A percentile compares a stretch with the other conserved stretches of the same genome.
phyloP scores from a whole-genome alignment of 2,329 filamentous ascomycete genomes.

The Amphichorda felina region DNA sequence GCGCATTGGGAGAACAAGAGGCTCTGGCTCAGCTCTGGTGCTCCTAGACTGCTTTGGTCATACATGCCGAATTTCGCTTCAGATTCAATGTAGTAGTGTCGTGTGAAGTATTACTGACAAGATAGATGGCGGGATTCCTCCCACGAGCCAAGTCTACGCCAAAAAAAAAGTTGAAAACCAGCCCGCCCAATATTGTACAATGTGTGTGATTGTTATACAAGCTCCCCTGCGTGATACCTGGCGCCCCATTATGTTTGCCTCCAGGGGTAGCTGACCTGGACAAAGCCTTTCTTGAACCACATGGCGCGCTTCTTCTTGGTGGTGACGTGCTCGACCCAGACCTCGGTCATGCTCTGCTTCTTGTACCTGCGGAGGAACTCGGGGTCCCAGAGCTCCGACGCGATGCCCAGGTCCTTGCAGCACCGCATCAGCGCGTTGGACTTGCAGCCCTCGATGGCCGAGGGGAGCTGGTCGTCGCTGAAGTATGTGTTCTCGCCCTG shows the following conservation, averaged over 20 bases:
- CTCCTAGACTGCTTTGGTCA: neutral
- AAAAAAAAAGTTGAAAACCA: no score
- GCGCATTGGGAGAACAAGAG: neutral
- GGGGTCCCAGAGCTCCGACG: conserved; percentile 93
- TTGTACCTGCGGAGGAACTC: conserved; percentile 78
- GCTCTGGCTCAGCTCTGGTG: no score
- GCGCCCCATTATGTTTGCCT: conserved; percentile 9
- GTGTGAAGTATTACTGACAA: no score
- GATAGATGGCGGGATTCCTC: no score
- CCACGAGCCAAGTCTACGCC: no score
- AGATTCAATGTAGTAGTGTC: no score
- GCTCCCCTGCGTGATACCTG: no score
- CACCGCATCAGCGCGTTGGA: conserved; percentile 96
- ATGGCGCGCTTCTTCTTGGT: conserved; percentile 88
- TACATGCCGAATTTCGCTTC: no score
- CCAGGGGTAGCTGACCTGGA: conserved; percentile 54
- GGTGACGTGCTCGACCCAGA: conserved; percentile 77
- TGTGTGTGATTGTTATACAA: neutral
- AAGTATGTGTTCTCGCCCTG: conserved; percentile 95
- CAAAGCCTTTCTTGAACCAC: conserved; percentile 69
- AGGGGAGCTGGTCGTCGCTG: conserved; percentile 77
- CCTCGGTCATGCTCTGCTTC: conserved; percentile 60
- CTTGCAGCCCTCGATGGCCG: conserved; percentile 92
- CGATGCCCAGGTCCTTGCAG: conserved; percentile 95
- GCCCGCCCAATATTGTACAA: neutral